Evolutionary conservation across 2,329 filamentous ascomycete species (phyloP).

Genomic region (Fusarium stilboides): DNA sequence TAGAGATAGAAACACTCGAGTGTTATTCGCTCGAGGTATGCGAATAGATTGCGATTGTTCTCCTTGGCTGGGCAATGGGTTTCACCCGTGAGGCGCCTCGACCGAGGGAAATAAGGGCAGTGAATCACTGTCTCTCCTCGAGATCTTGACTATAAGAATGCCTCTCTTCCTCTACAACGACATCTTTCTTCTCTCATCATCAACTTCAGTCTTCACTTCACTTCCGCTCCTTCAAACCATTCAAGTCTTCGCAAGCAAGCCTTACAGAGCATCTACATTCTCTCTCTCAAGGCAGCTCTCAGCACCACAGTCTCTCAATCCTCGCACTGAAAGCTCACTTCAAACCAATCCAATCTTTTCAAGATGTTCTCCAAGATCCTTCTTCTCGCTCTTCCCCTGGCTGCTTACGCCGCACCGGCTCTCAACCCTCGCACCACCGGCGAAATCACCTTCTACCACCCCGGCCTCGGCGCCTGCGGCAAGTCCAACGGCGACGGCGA

Average conservation of each 20-base stretch:
- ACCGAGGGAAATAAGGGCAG: not conserved
- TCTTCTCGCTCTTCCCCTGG: constrained; percentile 41
- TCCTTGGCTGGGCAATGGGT: constrained; percentile 1
- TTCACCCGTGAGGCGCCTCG: not conserved
- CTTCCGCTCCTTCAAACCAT: constrained; percentile 11
- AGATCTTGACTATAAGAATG: constrained; percentile 31
- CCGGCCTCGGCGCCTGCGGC: constrained; percentile 79
- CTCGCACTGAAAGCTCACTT: not conserved
- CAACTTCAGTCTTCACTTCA: constrained; percentile 14
- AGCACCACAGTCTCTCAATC: not conserved
- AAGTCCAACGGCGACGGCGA: constrained; percentile 67
- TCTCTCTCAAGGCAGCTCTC: not conserved
- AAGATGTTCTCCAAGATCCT: constrained; percentile 46
- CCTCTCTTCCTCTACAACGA: constrained; percentile 5
- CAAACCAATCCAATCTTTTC: constrained; percentile 12
- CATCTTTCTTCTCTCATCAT: constrained; percentile 20
- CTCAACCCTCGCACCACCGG: constrained; percentile 27
- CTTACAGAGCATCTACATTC: constrained; percentile 13
- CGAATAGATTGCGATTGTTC: constrained; percentile 3
- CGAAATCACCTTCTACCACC: constrained; percentile 69
- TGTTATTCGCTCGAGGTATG: constrained; percentile 10
- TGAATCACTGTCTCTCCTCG: constrained; percentile 31
- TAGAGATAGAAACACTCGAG: not conserved
- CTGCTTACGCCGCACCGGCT: constrained; percentile 35
- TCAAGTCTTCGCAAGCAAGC: constrained; percentile 26